phyloP scores from a whole-genome alignment of 352 stramenopile species.

The Globisporangium nodosum region DNA sequence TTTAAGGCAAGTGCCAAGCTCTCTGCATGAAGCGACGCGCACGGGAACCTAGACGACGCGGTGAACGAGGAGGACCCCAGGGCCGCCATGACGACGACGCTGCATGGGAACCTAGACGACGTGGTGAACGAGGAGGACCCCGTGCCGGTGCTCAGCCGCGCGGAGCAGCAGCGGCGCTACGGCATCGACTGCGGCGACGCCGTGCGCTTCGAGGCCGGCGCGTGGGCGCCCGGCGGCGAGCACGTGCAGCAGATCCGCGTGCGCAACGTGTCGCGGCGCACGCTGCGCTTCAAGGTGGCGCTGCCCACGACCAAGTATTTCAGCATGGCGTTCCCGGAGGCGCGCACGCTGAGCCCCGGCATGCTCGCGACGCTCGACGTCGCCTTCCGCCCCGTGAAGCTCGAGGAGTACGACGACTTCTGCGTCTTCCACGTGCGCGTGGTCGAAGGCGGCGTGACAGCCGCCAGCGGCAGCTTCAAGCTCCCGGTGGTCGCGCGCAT shows the following conservation, averaged over 20 bases:
- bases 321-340: constrained; percentile 90
- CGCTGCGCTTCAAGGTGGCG: constrained; percentile 91
- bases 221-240: constrained; percentile 89
- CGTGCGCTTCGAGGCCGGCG: constrained; percentile 83
- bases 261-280: constrained; percentile 87
- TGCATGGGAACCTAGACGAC: background rate
- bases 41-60: too few species aligned
- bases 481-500: constrained; percentile 85
- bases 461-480: constrained; percentile 72
- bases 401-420: constrained; percentile 90
- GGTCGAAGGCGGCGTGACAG: constrained; percentile 67
- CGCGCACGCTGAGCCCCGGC: constrained; percentile 85
- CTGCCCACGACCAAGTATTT: constrained; percentile 92
- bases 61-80: too few species aligned
- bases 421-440: constrained; percentile 88
- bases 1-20: too few species aligned
- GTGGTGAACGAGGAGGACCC: background rate
- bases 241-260: constrained; percentile 87
- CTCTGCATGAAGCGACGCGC: too few species aligned
- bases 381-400: constrained; percentile 84
- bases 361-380: constrained; percentile 86
- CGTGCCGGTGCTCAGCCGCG: constrained; percentile 55
- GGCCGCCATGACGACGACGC: too few species aligned
- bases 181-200: constrained; percentile 81
- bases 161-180: constrained; percentile 69